Percentiles rank a stretch among this genome's conserved stretches.
These are phyloP conservation scores for Colletotrichum navitas DNA, from an alignment of 2,329 filamentous ascomycete species.

Conservation along the genomic window DNA sequence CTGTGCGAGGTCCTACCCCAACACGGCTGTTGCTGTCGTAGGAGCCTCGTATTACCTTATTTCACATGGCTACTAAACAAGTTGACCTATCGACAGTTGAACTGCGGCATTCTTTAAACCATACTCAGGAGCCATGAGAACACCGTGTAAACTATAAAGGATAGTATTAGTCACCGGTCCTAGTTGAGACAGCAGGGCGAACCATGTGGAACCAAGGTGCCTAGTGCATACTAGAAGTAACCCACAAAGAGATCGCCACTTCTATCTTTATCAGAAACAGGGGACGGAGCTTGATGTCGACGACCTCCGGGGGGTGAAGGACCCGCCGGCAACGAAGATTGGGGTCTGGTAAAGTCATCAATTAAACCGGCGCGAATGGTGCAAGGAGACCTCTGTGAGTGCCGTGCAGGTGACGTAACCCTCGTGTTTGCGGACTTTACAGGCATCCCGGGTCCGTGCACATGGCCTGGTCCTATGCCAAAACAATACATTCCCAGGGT, in stretches of 20 bases:
- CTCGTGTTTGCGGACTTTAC: conserved; percentile 34
- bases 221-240: not conserved
- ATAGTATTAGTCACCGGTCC: not conserved
- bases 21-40: not conserved
- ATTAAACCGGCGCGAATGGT: conserved; percentile 19
- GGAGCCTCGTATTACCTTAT: not conserved
- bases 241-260: not conserved
- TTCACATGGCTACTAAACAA: not conserved
- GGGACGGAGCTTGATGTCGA: not conserved
- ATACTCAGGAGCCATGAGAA: not conserved
- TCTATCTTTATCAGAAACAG: conserved; percentile 2
- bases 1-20: no score
- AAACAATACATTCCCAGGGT: conserved; percentile 14
- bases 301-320: conserved; percentile 23
- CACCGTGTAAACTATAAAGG: not conserved
- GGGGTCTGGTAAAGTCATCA: conserved; percentile 27
- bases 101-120: not conserved
- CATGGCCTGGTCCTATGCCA: conserved; percentile 31
- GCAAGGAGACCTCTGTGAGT: conserved; percentile 14
- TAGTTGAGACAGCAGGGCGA: not conserved
- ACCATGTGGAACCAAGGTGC: not conserved
- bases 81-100: no score
- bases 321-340: conserved; percentile 24
- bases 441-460: conserved; percentile 37
- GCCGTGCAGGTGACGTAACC: conserved; percentile 36